Conservation (phyloP, 257 asterid species). For the Fraxinus cuspidata region DNA sequence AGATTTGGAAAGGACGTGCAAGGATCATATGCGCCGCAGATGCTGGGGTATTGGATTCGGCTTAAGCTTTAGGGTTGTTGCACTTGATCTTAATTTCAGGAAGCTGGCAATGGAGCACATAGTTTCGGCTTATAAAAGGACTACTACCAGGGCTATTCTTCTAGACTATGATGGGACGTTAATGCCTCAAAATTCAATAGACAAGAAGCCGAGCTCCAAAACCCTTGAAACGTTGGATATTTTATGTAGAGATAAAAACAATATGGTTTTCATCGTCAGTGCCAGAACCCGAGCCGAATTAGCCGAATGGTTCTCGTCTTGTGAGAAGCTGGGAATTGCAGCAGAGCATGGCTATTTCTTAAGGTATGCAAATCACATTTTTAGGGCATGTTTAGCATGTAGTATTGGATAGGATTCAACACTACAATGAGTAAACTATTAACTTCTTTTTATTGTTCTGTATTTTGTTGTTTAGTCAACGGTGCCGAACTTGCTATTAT, state of each 20-base stretch:
- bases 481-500: background rate
- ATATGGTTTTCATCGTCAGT: conserved; percentile 69
- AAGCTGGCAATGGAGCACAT: conserved; percentile 84
- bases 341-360: conserved; percentile 86
- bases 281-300: conserved; percentile 56
- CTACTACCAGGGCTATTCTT: conserved; percentile 64
- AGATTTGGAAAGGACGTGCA: conserved; percentile 78
- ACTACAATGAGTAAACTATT: background rate
- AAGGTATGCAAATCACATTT: conserved; percentile 41
- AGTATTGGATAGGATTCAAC: background rate
- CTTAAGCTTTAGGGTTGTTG: conserved; percentile 77
- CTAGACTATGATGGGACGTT: conserved; percentile 87
- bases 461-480: background rate
- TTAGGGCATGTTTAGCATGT: background rate
- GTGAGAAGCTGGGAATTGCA: conserved; percentile 77
- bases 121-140: conserved; percentile 81
- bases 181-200: conserved; percentile 82
- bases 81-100: conserved; percentile 81
- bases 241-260: conserved; percentile 70
- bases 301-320: conserved; percentile 70
- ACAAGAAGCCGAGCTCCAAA: conserved; percentile 76
- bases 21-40: conserved; percentile 72
- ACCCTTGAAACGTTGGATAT: conserved; percentile 61
- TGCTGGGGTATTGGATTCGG: conserved; percentile 97
- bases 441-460: background rate